Base-by-base conservation (phyloP, 176 grass and related monocot species). In the Microstegium vimineum region DNA sequence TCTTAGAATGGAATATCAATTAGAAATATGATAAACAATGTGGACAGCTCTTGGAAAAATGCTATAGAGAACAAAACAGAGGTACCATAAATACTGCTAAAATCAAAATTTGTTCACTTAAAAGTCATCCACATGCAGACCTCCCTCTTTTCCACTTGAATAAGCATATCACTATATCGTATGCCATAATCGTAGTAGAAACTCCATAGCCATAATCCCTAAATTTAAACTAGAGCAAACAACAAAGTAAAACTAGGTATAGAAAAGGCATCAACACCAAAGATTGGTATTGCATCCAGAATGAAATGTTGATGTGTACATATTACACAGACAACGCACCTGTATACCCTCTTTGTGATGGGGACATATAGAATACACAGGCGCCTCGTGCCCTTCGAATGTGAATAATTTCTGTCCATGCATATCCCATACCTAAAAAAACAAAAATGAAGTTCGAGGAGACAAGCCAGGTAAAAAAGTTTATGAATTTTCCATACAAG, bases 261-360 rank as follows among this genome's bases (percentile, higher is more conserved):
- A 72, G 18, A 76, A 79, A 66, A 84, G 72, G 75, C 7, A 89
- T 32, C 20, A 78, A 60, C 27, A 36, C 23, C n/a, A 84, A 38
- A 83, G 15, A 75, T 49, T 54, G 25, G 36, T 12, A 74, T 62
- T 47, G 61, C 46, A 60, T 68, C 82, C 16, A 56, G 52, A 23
- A 56, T 8, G 17, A 62, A 12, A 78, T 71, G 35, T 62, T 75
- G 17, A 67, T 69, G 60, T 34, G 40, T 51, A 54, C 62, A 70
- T 47, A 81, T 4, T 32, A 30, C n/a, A 46, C 17, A 82, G 38
- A 73, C 25, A 72, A 80, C 63, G 47, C 68, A 99, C 96, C 93
- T 95, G 96, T 83, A 99, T 91, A 74, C 23, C 95, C 78, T 99
- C 93, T 84, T 99, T 99, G 54, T 95, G 91, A 73, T 99, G 96